Evolutionary conservation across 441 rosid species (phyloP), one percentile per base, ranked within the genome.

Genomic region (Isatis lusitanica): DNA sequence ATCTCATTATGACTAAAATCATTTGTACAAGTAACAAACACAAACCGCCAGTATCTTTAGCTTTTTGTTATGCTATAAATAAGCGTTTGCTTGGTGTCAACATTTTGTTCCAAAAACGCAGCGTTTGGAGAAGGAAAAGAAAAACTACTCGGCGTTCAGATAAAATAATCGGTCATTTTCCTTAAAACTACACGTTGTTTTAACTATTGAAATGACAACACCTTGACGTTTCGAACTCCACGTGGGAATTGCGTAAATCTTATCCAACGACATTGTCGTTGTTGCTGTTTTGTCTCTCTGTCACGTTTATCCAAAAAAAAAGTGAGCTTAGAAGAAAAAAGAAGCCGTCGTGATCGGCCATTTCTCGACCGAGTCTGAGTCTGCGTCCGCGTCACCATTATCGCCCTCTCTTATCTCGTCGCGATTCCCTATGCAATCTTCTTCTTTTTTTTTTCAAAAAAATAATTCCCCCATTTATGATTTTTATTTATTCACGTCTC

Each of bases 361-460:
- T 66, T 28, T 74, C 69, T 60, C 74, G 57, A 66, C 70, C 66
- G 65, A 53, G 67, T 67, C 68, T 1, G 65, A 53, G 67, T 67
- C 68, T 1, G 39, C 26, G 21, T 67, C 75, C 79, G 66, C 70
- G 80, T 78, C 81, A 78, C 67, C 74, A 46, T 67, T 47, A 38
- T 72, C 70, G 47, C 7, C 53, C 74, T 73, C 28, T 73, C 78
- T 78, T 78, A 78, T 78, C 81, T 67, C 71, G 52, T 78, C 33
- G 50, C 71, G 62, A 62, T 78, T 78, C 77, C 78, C 81, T 8
- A 78, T 55, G 77, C 70, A 66, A 63, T 57, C 53, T 63, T 31
- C 15, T 57, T 11, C 16, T 28, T 30, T 51, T 55, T 51, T 55
- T 66, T 8, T 40, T 4, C 4, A 21, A 38, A n/a, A 30, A 30